These are phyloP conservation scores for Euclidium syriacum DNA, from an alignment of 345 rosid species.

Conservation along the genomic window DNA sequence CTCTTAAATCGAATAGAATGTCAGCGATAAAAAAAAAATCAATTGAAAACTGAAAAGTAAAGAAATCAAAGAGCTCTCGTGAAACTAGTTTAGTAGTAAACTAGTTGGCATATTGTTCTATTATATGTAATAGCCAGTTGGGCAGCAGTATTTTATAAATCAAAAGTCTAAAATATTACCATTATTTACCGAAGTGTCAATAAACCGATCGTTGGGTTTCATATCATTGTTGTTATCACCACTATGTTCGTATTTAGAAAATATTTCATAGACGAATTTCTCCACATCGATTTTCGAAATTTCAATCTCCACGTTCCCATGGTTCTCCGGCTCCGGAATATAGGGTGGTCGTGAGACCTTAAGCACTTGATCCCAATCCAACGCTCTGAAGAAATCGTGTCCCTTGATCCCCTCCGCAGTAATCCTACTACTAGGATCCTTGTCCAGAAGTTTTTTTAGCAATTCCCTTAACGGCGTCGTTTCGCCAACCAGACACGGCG, in stretches of 20 bases:
- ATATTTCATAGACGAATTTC: conserved; percentile 45
- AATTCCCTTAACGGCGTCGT: conserved; percentile 61
- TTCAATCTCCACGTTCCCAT: no score
- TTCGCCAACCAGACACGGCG: conserved; percentile 60
- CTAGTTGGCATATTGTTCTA: background rate
- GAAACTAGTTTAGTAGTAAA: no score
- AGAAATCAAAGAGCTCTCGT: background rate
- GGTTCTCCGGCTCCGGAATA: conserved; percentile 36
- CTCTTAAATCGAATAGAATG: background rate
- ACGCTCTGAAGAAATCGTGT: conserved; percentile 56
- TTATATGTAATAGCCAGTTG: background rate
- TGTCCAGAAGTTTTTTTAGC: conserved; percentile 45
- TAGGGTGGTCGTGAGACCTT: conserved; percentile 55
- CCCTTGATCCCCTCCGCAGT: conserved; percentile 48
- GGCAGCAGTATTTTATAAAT: background rate
- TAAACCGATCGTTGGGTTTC: background rate
- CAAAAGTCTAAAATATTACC: background rate
- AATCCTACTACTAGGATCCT: conserved; percentile 58
- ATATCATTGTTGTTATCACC: background rate
- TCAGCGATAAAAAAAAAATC: background rate
- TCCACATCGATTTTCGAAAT: conserved; percentile 46
- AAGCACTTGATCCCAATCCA: conserved; percentile 51
- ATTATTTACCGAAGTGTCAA: background rate
- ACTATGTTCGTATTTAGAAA: background rate
- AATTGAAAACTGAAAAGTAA: background rate